Conservation (phyloP, 306 rosid species). For the Castanopsis chinensis region DNA sequence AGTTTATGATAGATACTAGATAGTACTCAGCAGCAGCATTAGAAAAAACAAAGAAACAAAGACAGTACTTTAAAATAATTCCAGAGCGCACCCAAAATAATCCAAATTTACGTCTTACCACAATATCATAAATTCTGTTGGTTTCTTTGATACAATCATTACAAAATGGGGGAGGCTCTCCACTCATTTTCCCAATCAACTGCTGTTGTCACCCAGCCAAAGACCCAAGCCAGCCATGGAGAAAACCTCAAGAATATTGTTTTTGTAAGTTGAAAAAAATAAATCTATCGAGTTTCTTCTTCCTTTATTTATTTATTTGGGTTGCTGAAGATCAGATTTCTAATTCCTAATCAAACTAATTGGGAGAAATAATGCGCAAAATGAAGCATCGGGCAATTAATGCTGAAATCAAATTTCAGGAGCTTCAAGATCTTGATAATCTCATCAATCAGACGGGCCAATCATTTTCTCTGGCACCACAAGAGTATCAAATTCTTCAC, state of each 20-base stretch:
- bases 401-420: background rate
- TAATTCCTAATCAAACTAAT: background rate
- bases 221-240: constrained; percentile 4
- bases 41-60: too few relatives aligned
- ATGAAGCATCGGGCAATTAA: background rate
- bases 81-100: background rate
- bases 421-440: constrained; percentile 17
- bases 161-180: constrained; percentile 38
- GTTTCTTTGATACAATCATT: constrained; percentile 8
- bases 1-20: too few relatives aligned
- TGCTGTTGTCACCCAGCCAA: background rate
- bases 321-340: too few relatives aligned
- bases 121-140: constrained; percentile 5
- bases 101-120: background rate
- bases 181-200: constrained; percentile 13
- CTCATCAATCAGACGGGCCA: constrained; percentile 73
- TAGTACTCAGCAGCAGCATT: too few relatives aligned
- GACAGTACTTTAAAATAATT: too few relatives aligned
- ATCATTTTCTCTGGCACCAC: constrained; percentile 99
- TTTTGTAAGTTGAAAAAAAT: background rate
- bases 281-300: background rate
- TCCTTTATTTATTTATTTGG: too few relatives aligned
- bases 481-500: constrained; percentile 80
- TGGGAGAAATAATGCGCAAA: background rate
- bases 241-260: constrained; percentile 38